These are phyloP conservation scores for Aspergillus japonicus DNA, from an alignment of 2,329 filamentous ascomycete genomes.

Conservation along the genomic window DNA sequence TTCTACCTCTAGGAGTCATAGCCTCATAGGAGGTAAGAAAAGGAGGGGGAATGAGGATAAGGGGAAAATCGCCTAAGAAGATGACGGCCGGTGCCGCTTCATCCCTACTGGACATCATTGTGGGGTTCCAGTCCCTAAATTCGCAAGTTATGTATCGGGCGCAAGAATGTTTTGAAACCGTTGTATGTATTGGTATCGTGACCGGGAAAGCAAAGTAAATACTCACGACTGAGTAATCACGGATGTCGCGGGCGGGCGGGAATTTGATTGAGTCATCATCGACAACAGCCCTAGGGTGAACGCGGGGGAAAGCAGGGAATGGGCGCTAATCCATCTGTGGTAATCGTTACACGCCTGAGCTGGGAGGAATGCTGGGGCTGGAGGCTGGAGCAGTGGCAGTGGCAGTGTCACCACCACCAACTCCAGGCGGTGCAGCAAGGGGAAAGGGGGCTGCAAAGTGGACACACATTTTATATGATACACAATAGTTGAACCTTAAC, in stretches of 20 bases:
- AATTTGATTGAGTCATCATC: constrained; percentile 6
- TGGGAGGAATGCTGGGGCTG: background rate
- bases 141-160: constrained; percentile 6
- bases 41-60: background rate
- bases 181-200: background rate
- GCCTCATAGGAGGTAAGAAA: background rate
- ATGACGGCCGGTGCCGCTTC: constrained; percentile 12
- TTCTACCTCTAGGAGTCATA: background rate
- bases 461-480: background rate
- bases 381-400: constrained; percentile 29
- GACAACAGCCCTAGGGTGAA: constrained; percentile 6
- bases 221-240: background rate
- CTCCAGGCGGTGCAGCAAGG: constrained; percentile 30
- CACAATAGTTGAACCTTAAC: background rate
- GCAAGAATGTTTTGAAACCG: background rate
- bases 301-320: constrained; percentile 15
- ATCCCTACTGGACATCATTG: constrained; percentile 16
- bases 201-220: background rate
- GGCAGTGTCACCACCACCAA: constrained; percentile 28
- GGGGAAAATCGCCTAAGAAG: constrained; percentile 6
- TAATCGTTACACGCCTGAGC: constrained; percentile 17
- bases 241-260: background rate
- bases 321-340: constrained; percentile 11
- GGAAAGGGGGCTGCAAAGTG: constrained; percentile 18
- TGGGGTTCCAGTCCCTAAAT: constrained; percentile 8